Evolutionary conservation across 2,329 filamentous ascomycete genomes (phyloP).

Genomic region (Neonectria magnoliae): DNA sequence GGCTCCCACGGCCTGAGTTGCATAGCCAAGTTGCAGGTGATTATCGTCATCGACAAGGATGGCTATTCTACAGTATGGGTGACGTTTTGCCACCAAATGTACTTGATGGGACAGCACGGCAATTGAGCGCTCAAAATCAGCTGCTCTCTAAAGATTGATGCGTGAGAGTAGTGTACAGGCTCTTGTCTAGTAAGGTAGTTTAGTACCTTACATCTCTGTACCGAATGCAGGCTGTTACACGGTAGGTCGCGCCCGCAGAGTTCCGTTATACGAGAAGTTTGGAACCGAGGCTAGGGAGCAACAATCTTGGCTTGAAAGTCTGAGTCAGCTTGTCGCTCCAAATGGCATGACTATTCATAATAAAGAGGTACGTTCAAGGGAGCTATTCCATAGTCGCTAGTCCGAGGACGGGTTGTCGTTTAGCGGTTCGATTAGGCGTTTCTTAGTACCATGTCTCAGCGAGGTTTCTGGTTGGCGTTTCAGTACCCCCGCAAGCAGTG

Average conservation of each 20-base stretch:
- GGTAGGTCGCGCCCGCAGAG: not conserved
- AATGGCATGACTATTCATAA: not conserved
- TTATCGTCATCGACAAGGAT: not conserved
- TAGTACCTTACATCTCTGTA: not conserved
- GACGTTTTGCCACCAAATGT: not conserved
- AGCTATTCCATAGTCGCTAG: not conserved
- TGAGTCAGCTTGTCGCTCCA: not conserved
- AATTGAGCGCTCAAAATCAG: not conserved
- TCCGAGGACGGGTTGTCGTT: not conserved
- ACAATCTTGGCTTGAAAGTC: not conserved
- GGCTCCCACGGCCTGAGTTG: not conserved
- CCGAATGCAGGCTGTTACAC: not conserved
- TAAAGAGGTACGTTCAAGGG: not conserved
- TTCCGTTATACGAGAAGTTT: not conserved
- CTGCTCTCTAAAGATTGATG: not conserved
- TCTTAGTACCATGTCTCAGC: slow-evolving; percentile 23
- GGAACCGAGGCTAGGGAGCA: not conserved
- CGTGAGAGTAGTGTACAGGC: not conserved
- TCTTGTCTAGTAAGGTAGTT: not conserved
- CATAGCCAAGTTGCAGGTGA: not conserved
- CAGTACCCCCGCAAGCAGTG: not conserved
- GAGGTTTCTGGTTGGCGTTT: slow-evolving; percentile 22
- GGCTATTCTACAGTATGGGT: too few relatives aligned
- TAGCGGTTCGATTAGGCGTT: slow-evolving; percentile 16
- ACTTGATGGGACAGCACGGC: not conserved